Evolutionary conservation across 352 stramenopile species (phyloP).

Genomic region (Globisporangium parvum): DNA sequence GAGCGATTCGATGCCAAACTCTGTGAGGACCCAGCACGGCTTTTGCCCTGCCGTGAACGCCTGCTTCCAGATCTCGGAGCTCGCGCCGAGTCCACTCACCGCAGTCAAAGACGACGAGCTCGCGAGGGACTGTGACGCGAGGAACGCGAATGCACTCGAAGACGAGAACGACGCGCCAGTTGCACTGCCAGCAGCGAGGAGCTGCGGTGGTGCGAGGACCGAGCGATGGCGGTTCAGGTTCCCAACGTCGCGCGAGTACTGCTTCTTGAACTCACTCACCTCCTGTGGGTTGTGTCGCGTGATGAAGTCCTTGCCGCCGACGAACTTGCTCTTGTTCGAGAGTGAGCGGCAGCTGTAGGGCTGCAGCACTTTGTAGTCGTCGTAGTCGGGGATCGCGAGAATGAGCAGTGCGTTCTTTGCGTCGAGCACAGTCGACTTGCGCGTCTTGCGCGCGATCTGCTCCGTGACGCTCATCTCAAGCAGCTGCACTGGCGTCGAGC

Average conservation of each 20-base stretch:
- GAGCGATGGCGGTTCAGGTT: constrained; percentile 62
- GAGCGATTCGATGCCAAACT: constrained; percentile 45
- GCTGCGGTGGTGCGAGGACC: constrained; percentile 37
- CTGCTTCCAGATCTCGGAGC: constrained; percentile 32
- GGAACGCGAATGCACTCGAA: constrained; percentile 19
- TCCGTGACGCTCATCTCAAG: constrained; percentile 61
- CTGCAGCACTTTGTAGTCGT: constrained; percentile 72
- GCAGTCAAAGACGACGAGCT: constrained; percentile 11
- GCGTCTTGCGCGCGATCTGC: constrained; percentile 56
- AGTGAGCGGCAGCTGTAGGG: constrained; percentile 68
- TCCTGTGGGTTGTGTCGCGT: constrained; percentile 69
- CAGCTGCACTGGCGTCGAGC: constrained; percentile 20
- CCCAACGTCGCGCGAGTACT: constrained; percentile 63
- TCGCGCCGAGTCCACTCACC: constrained; percentile 13
- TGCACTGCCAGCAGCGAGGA: constrained; percentile 3
- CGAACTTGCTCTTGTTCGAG: constrained; percentile 54
- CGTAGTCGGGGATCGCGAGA: constrained; percentile 70
- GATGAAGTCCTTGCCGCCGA: constrained; percentile 61
- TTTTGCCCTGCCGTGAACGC: constrained; percentile 45
- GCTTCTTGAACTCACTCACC: constrained; percentile 69
- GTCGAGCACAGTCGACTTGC: constrained; percentile 65
- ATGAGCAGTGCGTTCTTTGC: constrained; percentile 64
- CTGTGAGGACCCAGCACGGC: constrained; percentile 62
- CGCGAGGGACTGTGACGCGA: constrained; percentile 15
- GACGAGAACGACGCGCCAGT: constrained; percentile 8